Evolutionary conservation across 306 rosid species (phyloP).

Genomic region (Styphnolobium japonicum): DNA sequence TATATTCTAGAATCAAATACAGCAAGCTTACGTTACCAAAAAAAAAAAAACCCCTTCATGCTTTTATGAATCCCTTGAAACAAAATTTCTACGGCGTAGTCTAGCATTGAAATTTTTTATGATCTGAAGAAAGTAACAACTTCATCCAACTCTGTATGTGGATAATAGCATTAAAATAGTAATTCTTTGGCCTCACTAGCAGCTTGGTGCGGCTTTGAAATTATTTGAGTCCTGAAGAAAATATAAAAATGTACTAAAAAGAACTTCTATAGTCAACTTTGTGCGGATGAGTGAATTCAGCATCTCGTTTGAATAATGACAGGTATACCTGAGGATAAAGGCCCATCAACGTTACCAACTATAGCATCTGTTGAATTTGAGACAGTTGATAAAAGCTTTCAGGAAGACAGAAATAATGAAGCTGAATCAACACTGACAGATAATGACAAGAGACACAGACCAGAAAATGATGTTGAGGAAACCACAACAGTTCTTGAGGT

Average conservation of each 20-base stretch:
- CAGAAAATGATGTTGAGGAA: not conserved
- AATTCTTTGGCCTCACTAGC: not conserved
- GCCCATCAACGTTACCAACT: not conserved
- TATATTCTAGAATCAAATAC: not conserved
- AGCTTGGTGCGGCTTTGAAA: not conserved
- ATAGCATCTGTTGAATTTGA: not conserved
- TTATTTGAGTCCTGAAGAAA: not conserved
- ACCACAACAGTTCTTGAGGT: constrained; percentile 2
- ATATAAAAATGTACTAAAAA: not conserved
- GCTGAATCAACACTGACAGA: not conserved
- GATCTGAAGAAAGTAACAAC: too few species aligned
- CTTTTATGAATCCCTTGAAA: too few species aligned
- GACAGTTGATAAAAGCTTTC: constrained; percentile 11
- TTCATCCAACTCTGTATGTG: too few species aligned
- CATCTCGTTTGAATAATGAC: not conserved
- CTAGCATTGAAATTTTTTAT: too few species aligned
- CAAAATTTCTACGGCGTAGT: not conserved
- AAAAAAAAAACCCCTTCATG: too few species aligned
- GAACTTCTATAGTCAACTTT: not conserved
- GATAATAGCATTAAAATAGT: not conserved
- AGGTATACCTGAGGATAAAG: not conserved
- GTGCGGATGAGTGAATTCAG: not conserved
- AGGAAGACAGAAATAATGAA: constrained; percentile 8
- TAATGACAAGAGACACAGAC: constrained; percentile 9
- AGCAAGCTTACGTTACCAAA: too few species aligned